These are phyloP conservation scores for Cladosporium austrohemisphaericum DNA, from an alignment of 2,329 filamentous ascomycete species.

Conservation along the genomic window DNA sequence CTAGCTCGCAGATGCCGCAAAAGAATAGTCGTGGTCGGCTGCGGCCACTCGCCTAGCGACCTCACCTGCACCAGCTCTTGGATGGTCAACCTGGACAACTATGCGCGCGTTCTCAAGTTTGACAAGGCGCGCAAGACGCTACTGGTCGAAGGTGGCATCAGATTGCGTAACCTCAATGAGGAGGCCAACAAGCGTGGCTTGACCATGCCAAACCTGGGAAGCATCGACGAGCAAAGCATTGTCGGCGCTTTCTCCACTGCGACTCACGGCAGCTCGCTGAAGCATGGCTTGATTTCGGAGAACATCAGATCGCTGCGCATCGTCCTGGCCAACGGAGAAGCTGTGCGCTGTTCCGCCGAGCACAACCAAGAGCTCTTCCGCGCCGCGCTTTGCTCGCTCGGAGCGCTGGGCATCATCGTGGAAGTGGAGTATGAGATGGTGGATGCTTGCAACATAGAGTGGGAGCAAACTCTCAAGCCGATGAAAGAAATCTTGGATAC, in stretches of 20 bases:
- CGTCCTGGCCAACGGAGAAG: constrained; percentile 74
- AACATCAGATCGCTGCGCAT: constrained; percentile 71
- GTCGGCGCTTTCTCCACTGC: constrained; percentile 89
- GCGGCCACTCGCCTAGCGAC: constrained; percentile 86
- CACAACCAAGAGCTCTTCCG: constrained; percentile 77
- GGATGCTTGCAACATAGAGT: constrained; percentile 77
- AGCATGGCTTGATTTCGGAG: constrained; percentile 80
- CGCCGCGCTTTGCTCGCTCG: constrained; percentile 80
- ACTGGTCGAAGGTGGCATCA: constrained; percentile 82
- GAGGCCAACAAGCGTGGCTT: constrained; percentile 71
- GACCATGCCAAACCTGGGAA: constrained; percentile 87
- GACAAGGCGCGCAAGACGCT: constrained; percentile 64
- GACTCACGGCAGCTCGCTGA: constrained; percentile 84
- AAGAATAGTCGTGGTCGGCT: constrained; percentile 81
- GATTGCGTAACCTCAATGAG: constrained; percentile 69
- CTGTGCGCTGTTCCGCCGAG: constrained; percentile 63
- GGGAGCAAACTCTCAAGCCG: constrained; percentile 74
- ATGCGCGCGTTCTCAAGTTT: constrained; percentile 67
- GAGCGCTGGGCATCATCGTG: constrained; percentile 84
- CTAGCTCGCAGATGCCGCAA: constrained; percentile 78
- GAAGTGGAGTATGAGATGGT: constrained; percentile 83
- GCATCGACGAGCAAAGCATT: constrained; percentile 91
- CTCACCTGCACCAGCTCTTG: constrained; percentile 90
- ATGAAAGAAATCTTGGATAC: constrained; percentile 64
- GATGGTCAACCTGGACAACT: constrained; percentile 89